Evolutionary conservation across 2,329 filamentous ascomycete species (phyloP), one percentile per base, ranked within the genome.

Genomic region (Apiospora aurea): DNA sequence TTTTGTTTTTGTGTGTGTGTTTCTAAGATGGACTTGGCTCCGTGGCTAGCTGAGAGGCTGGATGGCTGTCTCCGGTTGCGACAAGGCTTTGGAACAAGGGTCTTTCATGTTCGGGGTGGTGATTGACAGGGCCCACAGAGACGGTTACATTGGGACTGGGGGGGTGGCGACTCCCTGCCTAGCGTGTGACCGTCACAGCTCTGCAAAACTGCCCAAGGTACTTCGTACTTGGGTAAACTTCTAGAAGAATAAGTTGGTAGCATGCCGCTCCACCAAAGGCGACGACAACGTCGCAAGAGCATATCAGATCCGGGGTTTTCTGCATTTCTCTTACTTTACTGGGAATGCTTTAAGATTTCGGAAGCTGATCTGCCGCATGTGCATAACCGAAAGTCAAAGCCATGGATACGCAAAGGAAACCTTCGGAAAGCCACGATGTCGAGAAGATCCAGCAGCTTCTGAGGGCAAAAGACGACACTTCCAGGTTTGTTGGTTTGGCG

Each of bases 401-500:
- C 69, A 71, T 51, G 57, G 53, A 71, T 51, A 16, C 57, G 11
- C 34, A 7, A n/a, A 26, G 14, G 6, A 67, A 18, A n/a, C 69
- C 57, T 47, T 41, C 26, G 16, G 29, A 16, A 13, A 51, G 41
- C 57, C 57, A 41, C 21, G 57, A 64, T 8, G 44, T 89, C 69
- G 81, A 85, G 69, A 88, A 87, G 76, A 86, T 92, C 70, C 83
- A 88, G 74, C 77, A 82, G 1, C 84, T 92, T 2, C 85, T 93
- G 46, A 83, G 83, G 70, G 81, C 88, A 70, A 90, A 89, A 73
- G 87, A 92, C 77, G 91, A 93, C 78, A 93, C 91, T 0, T 89
- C 90, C 26, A 87, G 89, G 76, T 93, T 93, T 75, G 90, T 92
- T 51, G 91, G 90, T 10, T 83, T 93, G 29, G 89, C 90, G 0